Conservation (phyloP, 2,329 filamentous ascomycete genomes). For the Monilinia laxa region DNA sequence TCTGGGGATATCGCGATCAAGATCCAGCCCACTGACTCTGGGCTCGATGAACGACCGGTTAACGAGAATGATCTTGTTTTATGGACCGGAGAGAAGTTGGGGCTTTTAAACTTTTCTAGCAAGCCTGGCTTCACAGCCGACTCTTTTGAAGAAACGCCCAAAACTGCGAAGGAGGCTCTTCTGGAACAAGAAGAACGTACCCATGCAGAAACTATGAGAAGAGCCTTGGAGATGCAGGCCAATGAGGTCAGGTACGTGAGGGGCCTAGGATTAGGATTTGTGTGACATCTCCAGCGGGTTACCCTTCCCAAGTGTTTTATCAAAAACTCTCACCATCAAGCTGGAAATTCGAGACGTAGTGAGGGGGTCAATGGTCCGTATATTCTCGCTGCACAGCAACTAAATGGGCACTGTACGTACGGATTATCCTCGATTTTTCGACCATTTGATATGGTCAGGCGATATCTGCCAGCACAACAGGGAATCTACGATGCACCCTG, state of each 20-base stretch:
- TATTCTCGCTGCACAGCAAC: constrained; percentile 20
- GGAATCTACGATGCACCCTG: constrained; percentile 17
- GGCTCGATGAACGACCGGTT: constrained; percentile 39
- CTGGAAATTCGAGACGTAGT: constrained; percentile 15
- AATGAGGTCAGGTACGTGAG: constrained; percentile 75
- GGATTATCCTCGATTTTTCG: constrained; percentile 17
- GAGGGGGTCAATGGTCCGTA: constrained; percentile 8
- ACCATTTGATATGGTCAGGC: constrained; percentile 26
- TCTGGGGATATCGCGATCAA: constrained; percentile 77
- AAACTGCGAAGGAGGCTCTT: constrained; percentile 48
- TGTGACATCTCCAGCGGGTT: constrained; percentile 21
- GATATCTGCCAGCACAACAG: constrained; percentile 22
- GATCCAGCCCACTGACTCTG: constrained; percentile 55
- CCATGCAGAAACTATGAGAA: constrained; percentile 71
- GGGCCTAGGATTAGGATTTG: constrained; percentile 56
- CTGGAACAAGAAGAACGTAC: constrained; percentile 55
- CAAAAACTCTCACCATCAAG: constrained; percentile 5
- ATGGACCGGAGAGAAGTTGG: constrained; percentile 86
- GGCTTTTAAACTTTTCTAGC: constrained; percentile 64
- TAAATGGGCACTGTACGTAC: constrained; percentile 21
- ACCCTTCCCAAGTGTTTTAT: not conserved
- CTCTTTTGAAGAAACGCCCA: constrained; percentile 49
- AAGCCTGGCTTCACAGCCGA: constrained; percentile 49
- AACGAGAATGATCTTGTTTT: constrained; percentile 71
- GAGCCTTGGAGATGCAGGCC: constrained; percentile 63